A percentile compares a stretch with the other conserved stretches of the same genome.
Evolutionary conservation across 352 stramenopile species (phyloP).

Genomic region (Pythium monospermum): DNA sequence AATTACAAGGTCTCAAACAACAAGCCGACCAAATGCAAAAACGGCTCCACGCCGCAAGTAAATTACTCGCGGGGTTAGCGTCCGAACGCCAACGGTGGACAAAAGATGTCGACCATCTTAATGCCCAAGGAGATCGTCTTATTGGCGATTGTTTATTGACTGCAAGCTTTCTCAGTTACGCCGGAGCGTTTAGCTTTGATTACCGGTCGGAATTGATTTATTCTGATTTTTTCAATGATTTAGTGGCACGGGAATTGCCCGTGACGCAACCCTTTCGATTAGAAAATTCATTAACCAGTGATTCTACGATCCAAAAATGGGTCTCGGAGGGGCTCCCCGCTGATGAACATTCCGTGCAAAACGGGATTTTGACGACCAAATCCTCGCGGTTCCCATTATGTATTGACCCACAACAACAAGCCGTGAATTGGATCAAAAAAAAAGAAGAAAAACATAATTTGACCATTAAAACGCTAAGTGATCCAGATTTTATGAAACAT

Average conservation of each 20-base stretch:
- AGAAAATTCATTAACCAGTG: constrained; percentile 89
- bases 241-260: constrained; percentile 67
- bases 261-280: constrained; percentile 87
- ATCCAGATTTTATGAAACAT: constrained; percentile 95
- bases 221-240: constrained; percentile 83
- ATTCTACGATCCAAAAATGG: constrained; percentile 93
- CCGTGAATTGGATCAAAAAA: constrained; percentile 96
- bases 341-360: constrained; percentile 94
- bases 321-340: constrained; percentile 90
- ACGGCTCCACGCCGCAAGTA: constrained; percentile 87
- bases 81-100: constrained; percentile 92
- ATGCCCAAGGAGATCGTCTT: constrained; percentile 79
- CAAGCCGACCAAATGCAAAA: constrained; percentile 96
- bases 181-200: constrained; percentile 89
- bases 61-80: constrained; percentile 89
- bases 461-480: constrained; percentile 91
- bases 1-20: constrained; percentile 89
- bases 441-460: constrained; percentile 92
- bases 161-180: constrained; percentile 88
- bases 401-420: constrained; percentile 95
- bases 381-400: constrained; percentile 92
- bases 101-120: constrained; percentile 86
- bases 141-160: constrained; percentile 90
- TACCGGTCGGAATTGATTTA: constrained; percentile 89
- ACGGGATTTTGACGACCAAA: constrained; percentile 94